Evolutionary conservation across 2,329 filamentous ascomycete genomes (phyloP), one percentile per base, ranked within the genome.

Genomic region (Nigrospora sphaerica): DNA sequence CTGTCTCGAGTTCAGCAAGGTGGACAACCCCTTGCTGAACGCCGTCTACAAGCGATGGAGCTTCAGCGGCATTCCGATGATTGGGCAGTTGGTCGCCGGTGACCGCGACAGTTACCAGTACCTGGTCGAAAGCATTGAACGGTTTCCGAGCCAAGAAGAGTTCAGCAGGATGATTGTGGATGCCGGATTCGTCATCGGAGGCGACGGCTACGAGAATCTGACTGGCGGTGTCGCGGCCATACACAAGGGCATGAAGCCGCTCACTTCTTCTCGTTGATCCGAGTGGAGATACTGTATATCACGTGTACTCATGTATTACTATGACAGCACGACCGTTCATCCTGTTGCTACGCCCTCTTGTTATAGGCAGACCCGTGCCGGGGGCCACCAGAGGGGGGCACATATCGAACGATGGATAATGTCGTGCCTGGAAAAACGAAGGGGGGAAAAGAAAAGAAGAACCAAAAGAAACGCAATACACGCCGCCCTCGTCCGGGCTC

Each of bases 101-200:
- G 95, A 98, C 64, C 77, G 92, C 47, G 92, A 95, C 61, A 95
- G 89, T 64, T 98, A 98, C 67, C 93, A 98, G 74, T 98, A 98
- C 68, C 75, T 98, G 11, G 93, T 98, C 11, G 93, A 98, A 75
- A 96, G 91, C 66, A 98, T 98, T 65, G 91, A 96, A 69, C 75
- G 80, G 41, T 97, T 97, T 63, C 95, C 93, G 0, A 85, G 74
- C 55, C 95, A 98, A 72, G 77, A 82, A 44, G 82, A 88, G 54
- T 98, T 95, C 62, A 78, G 84, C 53, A 76, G 80, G 32, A 90
- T 95, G 87, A 93, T 95, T 59, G 66, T 78, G 54, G 79, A 84
- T 23, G 92, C 88, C 3, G 92, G 92, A 1, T 98, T 98, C 61
- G 72, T 86, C 52, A 81, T 95, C 38, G 89, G 87, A 1, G 90